Evolutionary conservation across 2,329 filamentous ascomycete species (phyloP).

Genomic region (Aureobasidium sp.): DNA sequence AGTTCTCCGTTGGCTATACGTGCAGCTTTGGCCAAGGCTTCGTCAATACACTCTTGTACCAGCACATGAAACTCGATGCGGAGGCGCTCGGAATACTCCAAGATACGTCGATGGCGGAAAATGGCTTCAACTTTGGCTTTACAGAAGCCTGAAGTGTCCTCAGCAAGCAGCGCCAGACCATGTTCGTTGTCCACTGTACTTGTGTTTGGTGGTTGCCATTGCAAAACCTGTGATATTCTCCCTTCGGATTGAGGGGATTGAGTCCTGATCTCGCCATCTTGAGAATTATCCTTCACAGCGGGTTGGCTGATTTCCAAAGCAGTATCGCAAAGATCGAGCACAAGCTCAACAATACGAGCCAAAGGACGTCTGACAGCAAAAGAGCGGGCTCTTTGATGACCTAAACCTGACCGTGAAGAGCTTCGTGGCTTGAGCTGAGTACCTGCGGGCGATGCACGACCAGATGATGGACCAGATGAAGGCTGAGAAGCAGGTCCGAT

Average conservation of each 20-base stretch:
- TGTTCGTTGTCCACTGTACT: conserved; percentile 91
- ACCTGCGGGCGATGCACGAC: conserved; percentile 58
- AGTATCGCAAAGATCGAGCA: conserved; percentile 92
- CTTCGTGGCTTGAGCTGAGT: conserved; percentile 55
- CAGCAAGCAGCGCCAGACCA: conserved; percentile 75
- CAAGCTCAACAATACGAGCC: conserved; percentile 84
- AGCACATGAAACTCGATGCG: conserved; percentile 86
- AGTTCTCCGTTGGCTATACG: conserved; percentile 77
- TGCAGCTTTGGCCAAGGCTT: conserved; percentile 80
- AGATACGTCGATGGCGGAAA: conserved; percentile 79
- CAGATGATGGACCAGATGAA: conserved; percentile 62
- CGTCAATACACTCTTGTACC: conserved; percentile 92
- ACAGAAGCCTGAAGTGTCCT: conserved; percentile 78
- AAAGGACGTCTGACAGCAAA: conserved; percentile 87
- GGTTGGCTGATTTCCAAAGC: conserved; percentile 91
- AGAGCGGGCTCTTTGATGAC: conserved; percentile 72
- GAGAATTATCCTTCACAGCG: conserved; percentile 74
- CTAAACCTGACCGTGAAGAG: conserved; percentile 55
- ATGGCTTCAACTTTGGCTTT: conserved; percentile 89
- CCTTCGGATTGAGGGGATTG: conserved; percentile 95
- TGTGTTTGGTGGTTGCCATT: conserved; percentile 92
- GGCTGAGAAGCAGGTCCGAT: conserved; percentile 66
- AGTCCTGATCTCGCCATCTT: conserved; percentile 70
- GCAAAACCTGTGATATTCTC: conserved; percentile 83
- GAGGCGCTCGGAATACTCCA: conserved; percentile 94